A percentile compares a stretch with the other conserved stretches of the same genome.
Evolutionary conservation across 1,284 basidiomycete species (phyloP).

Genomic region (Schizophyllum amplum): DNA sequence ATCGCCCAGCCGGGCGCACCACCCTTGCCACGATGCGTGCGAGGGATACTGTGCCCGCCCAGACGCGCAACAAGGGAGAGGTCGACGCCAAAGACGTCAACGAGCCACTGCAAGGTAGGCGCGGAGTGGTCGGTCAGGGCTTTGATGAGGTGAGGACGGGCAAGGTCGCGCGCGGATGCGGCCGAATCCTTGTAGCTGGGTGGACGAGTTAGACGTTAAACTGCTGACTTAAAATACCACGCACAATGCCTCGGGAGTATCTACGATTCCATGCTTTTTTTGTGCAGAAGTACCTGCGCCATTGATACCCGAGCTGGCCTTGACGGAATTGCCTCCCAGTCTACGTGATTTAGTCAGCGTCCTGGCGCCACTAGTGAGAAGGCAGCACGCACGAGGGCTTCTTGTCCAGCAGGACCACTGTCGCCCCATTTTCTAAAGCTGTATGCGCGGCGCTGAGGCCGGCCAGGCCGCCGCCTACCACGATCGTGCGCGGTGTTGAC

Average conservation of each 20-base stretch:
- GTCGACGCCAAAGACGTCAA: constrained; percentile 67
- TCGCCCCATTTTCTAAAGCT: constrained; percentile 74
- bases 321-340: constrained; percentile 76
- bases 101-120: constrained; percentile 80
- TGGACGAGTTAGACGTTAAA: background rate
- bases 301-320: constrained; percentile 77
- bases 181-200: constrained; percentile 73
- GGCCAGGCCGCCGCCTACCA: constrained; percentile 73
- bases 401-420: constrained; percentile 72
- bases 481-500: constrained; percentile 30
- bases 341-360: constrained; percentile 5
- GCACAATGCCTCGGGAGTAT: constrained; percentile 53
- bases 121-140: constrained; percentile 79
- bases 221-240: background rate
- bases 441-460: constrained; percentile 77
- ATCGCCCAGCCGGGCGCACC: constrained; percentile 83
- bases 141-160: constrained; percentile 77
- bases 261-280: constrained; percentile 55
- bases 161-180: constrained; percentile 69
- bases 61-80: constrained; percentile 78
- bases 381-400: constrained; percentile 30
- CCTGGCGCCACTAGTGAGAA: background rate
- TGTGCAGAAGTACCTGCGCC: constrained; percentile 65
- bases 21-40: constrained; percentile 77
- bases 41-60: constrained; percentile 74